A percentile compares a stretch with the other conserved stretches of the same genome.
These are phyloP conservation scores for Mortierella claussenii DNA, from an alignment of 192 early-diverging fungal genomes.

Conservation along the genomic window DNA sequence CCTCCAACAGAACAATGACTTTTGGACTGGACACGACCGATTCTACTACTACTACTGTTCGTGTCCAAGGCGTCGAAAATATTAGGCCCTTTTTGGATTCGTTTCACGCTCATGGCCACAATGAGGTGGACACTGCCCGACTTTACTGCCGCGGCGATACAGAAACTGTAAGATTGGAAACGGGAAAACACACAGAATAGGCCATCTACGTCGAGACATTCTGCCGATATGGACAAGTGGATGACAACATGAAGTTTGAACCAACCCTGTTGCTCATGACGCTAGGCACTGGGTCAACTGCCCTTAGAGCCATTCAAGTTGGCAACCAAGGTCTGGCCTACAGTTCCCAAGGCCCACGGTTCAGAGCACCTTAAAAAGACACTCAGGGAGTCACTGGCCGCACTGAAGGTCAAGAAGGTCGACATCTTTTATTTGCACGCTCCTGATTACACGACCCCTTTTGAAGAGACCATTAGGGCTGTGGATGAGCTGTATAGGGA, in stretches of 20 bases:
- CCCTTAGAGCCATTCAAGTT: slow-evolving; percentile 42
- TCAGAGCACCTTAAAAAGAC: slow-evolving; percentile 42
- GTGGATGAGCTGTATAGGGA: slow-evolving; percentile 67
- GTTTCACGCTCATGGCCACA: slow-evolving; percentile 27
- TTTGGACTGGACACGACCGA: slow-evolving; percentile 22
- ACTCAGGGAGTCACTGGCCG: slow-evolving; percentile 51
- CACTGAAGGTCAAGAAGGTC: slow-evolving; percentile 58
- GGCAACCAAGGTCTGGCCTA: slow-evolving; percentile 57
- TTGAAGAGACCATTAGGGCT: slow-evolving; percentile 62
- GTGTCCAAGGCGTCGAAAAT: slow-evolving; percentile 21
- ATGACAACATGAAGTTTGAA: no score
- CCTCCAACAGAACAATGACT: slow-evolving; percentile 41
- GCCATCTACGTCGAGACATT: no score
- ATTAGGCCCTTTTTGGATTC: slow-evolving; percentile 22
- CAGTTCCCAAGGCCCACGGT: slow-evolving; percentile 23
- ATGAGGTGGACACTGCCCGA: slow-evolving; percentile 52
- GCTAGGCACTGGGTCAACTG: slow-evolving; percentile 24
- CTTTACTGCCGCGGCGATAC: slow-evolving; percentile 42
- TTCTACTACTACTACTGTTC: slow-evolving; percentile 6
- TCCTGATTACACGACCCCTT: slow-evolving; percentile 63
- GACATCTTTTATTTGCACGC: slow-evolving; percentile 75
- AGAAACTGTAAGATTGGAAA: background rate
- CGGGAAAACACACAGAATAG: no score
- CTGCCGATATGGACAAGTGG: no score
- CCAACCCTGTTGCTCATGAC: no score